Base-by-base conservation (phyloP, 176 grass and related monocot genomes). In the Ensete glaucum region DNA sequence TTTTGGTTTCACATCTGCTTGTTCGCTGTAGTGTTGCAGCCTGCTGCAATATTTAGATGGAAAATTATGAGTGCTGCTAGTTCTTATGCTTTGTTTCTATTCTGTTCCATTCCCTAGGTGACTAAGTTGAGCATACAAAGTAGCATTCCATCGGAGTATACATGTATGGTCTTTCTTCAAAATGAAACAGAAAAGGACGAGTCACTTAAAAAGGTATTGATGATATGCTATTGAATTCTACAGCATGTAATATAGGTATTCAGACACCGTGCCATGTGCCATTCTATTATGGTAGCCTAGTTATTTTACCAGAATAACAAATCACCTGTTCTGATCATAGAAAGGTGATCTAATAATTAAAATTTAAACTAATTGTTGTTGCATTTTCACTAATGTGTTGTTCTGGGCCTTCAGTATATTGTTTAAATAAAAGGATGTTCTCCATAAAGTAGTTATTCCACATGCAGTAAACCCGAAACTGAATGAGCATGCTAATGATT, bases 91-190 rank as follows among this genome's bases (percentile, higher is more conserved):
- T 48, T 73, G 2, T 62, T 73, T 25, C 11, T 49, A 57, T 49
- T 67, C 9, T 79, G 74, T 50, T 81, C 14, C 59, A 72, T 62
- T 25, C 84, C 73, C 3, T 54, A 98, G 94, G 87, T 94, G 72
- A 72, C 67, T 60, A 91, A 87, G 72, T 78, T 93, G 83, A 99
- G 95, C 84, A 77, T 81, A 69, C 86, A 87, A 48, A 87, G 85
- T 79, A 71, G 86, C 67, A 26, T 87, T 78, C 73, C 81, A 4
- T 94, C 90, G 0, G 95, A 99, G 77, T 94, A 99, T 84, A 99
- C 95, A 66, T 83, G 75, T 56, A 94, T 91, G 86, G 54, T 89
- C 50, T 67, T 84, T n/a, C 73, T 89, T 67, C 78, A 87, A 81
- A 85, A 78, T 16, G 67, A 85, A 58, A 57, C 56, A 58, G 90